Evolutionary conservation across 306 rosid species (phyloP), one percentile per base, ranked within the genome.

Genomic region (Cicer yamashitae): DNA sequence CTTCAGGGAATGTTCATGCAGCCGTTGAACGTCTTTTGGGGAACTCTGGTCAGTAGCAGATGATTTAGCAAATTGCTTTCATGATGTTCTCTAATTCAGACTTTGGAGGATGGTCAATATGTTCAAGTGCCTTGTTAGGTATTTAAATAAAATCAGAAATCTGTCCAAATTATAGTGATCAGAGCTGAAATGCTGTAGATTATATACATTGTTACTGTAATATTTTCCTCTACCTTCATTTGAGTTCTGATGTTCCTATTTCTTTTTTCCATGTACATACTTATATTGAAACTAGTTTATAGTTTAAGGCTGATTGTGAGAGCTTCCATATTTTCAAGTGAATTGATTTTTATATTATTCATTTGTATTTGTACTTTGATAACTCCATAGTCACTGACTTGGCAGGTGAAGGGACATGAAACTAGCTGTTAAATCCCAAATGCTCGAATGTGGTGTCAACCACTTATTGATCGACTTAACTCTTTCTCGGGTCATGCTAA

Each of bases 1-100:
- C 97, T 1, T 83, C 93, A 17, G 97, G 97, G 75, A 90, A 92
- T 76, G 87, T 92, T 54, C 91, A 90, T 60, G 97, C 97, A 3
- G 97, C 97, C 8, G 90, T 92, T 9, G 97, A 90, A 80, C 89
- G 89, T 43, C 90, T 90, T 64, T 82, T 92, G 87, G 96, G 97
- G 75, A 90, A 87, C 77, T 45, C 88, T 2, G 91, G 94, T 51
- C 82, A 79, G 87, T 87, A 92, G 88, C 75, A 57, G 82, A 81
- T 73, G 67, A 74, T 63, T 14, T 40, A 52, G 79, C 77, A 78
- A 74, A 50, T 66, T 80, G 51, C 64, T 83, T 70, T 22, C 48
- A 45, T 59, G 58, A 67, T 73, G 67, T 46, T 72, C 63, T 22
- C 67, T 66, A 70, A 52, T 38, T 67, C 74, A 44, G 65, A 53